These are phyloP conservation scores for Rehmannia glutinosa DNA, from an alignment of 257 asterid genomes.

Conservation along the genomic window DNA sequence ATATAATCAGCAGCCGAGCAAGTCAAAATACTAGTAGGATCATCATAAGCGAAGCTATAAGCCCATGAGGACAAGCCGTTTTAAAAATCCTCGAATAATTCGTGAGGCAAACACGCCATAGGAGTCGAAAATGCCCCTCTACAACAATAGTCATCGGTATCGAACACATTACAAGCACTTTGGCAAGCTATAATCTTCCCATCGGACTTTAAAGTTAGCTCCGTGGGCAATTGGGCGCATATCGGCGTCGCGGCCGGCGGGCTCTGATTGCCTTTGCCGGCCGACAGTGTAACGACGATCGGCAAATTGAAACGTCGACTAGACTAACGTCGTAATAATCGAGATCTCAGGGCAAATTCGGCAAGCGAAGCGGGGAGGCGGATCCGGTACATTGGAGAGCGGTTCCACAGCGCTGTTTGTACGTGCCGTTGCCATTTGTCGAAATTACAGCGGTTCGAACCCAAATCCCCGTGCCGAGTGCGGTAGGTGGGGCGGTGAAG, in stretches of 20 bases:
- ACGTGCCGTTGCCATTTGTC: conserved; percentile 45
- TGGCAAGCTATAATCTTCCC: conserved; percentile 48
- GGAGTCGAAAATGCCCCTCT: conserved; percentile 45
- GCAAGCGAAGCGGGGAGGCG: conserved; percentile 61
- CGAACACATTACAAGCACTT: conserved; percentile 52
- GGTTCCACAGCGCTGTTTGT: conserved; percentile 52
- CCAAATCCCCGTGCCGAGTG: conserved; percentile 73
- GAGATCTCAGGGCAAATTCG: conserved; percentile 42
- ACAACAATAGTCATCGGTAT: conserved; percentile 55
- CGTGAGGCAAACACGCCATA: conserved; percentile 46
- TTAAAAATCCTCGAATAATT: conserved; percentile 52
- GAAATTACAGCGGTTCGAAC: conserved; percentile 56
- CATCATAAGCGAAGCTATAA: conserved; percentile 59
- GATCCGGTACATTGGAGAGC: conserved; percentile 32
- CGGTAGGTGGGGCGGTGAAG: conserved; percentile 41
- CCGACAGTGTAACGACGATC: conserved; percentile 40
- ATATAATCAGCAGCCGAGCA: conserved; percentile 54
- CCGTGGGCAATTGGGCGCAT: conserved; percentile 47
- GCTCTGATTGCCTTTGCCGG: conserved; percentile 53
- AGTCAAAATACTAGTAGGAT: conserved; percentile 44
- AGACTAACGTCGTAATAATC: conserved; percentile 69
- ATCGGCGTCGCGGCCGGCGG: conserved; percentile 60
- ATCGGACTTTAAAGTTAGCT: conserved; percentile 24
- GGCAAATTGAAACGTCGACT: conserved; percentile 74
- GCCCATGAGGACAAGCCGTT: conserved; percentile 59